A percentile compares a stretch with the other conserved stretches of the same genome.
Conservation (phyloP, 768 basidiomycete species). For the Suillus americanus region DNA sequence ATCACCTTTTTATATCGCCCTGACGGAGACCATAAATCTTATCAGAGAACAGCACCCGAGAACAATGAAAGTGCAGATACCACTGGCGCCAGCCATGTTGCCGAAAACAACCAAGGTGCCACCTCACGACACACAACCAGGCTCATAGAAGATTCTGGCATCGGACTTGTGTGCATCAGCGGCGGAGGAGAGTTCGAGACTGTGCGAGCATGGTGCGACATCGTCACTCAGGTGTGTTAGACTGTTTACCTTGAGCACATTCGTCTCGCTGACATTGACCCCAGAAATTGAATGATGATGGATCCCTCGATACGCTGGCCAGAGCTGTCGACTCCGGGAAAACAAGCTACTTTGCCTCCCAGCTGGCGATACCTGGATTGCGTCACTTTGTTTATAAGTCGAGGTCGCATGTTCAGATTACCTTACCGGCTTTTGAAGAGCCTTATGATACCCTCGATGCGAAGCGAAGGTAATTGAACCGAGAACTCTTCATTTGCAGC, state of each 20-base stretch:
- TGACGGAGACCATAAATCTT: slow-evolving; percentile 13
- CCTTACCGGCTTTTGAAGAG: slow-evolving; percentile 81
- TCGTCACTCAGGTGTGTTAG: slow-evolving; percentile 53
- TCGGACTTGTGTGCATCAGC: slow-evolving; percentile 79
- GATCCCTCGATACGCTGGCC: slow-evolving; percentile 50
- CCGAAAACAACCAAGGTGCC: slow-evolving; percentile 16
- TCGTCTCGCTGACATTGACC: not conserved
- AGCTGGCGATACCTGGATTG: slow-evolving; percentile 84
- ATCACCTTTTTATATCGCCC: slow-evolving; percentile 64
- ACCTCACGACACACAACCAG: slow-evolving; percentile 8
- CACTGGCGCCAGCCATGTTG: slow-evolving; percentile 1
- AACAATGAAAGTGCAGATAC: slow-evolving; percentile 4
- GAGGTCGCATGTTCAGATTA: slow-evolving; percentile 84
- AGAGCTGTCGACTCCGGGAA: slow-evolving; percentile 46
- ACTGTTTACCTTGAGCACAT: slow-evolving; percentile 3
- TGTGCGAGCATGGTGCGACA: slow-evolving; percentile 75
- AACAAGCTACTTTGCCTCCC: slow-evolving; percentile 68
- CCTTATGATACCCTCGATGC: slow-evolving; percentile 69
- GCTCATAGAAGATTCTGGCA: slow-evolving; percentile 30
- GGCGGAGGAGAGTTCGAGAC: slow-evolving; percentile 82
- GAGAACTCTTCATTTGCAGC: not conserved
- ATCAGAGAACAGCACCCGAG: slow-evolving; percentile 7
- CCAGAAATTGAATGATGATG: slow-evolving; percentile 67
- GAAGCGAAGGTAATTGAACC: slow-evolving; percentile 52
- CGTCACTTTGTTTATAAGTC: slow-evolving; percentile 97